Evolutionary conservation across 1,139 yeast species (phyloP).

Genomic region (Pichia sp.): DNA sequence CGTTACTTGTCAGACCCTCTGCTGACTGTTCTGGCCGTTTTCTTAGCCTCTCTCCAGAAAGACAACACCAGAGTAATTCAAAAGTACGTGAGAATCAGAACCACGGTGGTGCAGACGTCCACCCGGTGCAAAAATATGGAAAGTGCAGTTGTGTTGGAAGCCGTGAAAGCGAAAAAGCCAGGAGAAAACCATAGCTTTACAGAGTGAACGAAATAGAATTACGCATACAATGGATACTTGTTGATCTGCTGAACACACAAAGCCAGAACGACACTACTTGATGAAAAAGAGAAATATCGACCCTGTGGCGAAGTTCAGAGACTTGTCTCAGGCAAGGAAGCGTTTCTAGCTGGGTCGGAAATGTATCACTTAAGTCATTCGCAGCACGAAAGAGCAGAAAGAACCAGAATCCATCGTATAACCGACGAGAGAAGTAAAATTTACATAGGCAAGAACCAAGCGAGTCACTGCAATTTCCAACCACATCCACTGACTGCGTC

Average conservation of each 20-base stretch:
- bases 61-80: conserved; percentile 19
- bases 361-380: too few relatives aligned
- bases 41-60: background rate
- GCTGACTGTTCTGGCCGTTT: background rate
- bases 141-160: background rate
- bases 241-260: too few relatives aligned
- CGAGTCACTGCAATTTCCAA: background rate
- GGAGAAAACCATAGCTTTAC: background rate
- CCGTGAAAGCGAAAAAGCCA: background rate
- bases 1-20: background rate
- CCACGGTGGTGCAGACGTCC: background rate
- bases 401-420: too few relatives aligned
- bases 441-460: too few relatives aligned
- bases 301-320: too few relatives aligned
- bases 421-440: background rate
- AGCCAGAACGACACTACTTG: too few relatives aligned
- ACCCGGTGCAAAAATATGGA: background rate
- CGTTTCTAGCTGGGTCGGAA: too few relatives aligned
- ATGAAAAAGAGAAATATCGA: too few relatives aligned
- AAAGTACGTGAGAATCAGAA: conserved; percentile 13
- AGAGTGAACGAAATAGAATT: background rate
- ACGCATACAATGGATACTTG: too few relatives aligned
- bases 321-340: too few relatives aligned
- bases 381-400: too few relatives aligned
- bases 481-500: background rate